Evolutionary conservation across 1,284 basidiomycete species (phyloP).

Genomic region (Ustilago hordei): DNA sequence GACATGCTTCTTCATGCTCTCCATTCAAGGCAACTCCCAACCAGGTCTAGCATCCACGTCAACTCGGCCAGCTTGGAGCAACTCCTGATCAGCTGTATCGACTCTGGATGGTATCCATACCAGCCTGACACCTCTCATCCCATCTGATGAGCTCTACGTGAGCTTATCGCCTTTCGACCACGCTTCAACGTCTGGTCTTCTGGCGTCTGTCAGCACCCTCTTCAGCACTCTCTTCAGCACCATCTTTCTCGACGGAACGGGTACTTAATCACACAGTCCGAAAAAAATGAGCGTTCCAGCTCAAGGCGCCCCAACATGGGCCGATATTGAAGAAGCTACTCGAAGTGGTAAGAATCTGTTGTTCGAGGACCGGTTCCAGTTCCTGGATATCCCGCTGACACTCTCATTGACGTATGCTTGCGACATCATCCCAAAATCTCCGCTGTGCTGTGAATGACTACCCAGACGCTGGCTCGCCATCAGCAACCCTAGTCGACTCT

Average conservation of each 20-base stretch:
- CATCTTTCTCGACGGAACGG: background rate
- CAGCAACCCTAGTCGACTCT: constrained; percentile 25
- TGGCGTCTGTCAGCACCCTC: background rate
- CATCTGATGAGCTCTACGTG: background rate
- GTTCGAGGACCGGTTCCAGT: background rate
- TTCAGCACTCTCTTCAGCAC: background rate
- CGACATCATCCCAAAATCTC: background rate
- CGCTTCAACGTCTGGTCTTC: background rate
- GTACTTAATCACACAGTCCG: background rate
- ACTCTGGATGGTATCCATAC: background rate
- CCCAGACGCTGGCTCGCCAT: constrained; percentile 37
- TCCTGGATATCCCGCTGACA: constrained; percentile 7
- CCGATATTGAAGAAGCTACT: constrained; percentile 51
- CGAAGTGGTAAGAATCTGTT: constrained; percentile 36
- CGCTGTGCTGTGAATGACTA: background rate
- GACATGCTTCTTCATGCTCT: constrained; percentile 3
- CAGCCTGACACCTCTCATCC: background rate
- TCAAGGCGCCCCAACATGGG: constrained; percentile 34
- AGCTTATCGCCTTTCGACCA: constrained; percentile 3
- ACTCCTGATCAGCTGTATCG: background rate
- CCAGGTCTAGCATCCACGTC: background rate
- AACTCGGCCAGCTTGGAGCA: background rate
- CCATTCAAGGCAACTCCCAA: background rate
- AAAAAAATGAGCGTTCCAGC: constrained; percentile 11
- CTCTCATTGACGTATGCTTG: background rate